Evolutionary conservation across 1,284 basidiomycete genomes (phyloP), one percentile per base, ranked within the genome.

Genomic region (Cutaneotrichosporon arboriforme): DNA sequence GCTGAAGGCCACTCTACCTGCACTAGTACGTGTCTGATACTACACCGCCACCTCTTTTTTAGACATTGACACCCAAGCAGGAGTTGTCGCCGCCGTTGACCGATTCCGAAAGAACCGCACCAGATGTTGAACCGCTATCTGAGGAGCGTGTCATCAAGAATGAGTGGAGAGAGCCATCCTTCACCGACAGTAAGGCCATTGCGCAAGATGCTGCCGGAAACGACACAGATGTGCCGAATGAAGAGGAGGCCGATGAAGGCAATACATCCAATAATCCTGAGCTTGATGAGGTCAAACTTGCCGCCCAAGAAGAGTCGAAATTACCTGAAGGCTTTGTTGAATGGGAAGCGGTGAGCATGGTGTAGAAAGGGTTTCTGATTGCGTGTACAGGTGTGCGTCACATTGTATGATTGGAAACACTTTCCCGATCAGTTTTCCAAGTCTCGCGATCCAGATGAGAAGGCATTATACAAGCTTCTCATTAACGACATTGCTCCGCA

Each of bases 361-460:
- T 31, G 7, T 31, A 31, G 5, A 10, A 10, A 31, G 10, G 26
- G 26, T 31, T 7, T 5, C 1, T 7, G 36, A 41, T 54, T 14
- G 53, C 34, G 12, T 33, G 7, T 15, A 1, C 60, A 78, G 76
- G 71, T 80, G 37, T 80, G 77, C 59, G 70, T 78, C n/a, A 77
- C 75, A 0, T 66, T 77, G 8, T 70, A 72, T 45, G 77, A 79
- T 33, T 79, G 79, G 79, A 63, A 74, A 45, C 70, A 69, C 4
- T 78, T 78, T 51, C 72, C 76, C 1, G 70, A 72, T 17, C 72
- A 75, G 48, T 81, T 79, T 43, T 75, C 73, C 12, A 69, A 67
- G 26, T 77, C 78, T 4, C 69, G 72, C 22, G 72, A 81, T 54
- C 68, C 71, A 2, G 77, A 79, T 61, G 80, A 81, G 63, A 70